Percentiles rank a stretch among this genome's conserved stretches.
These are phyloP conservation scores for Blastocystis sp. DNA, from an alignment of 352 stramenopile genomes.

Conservation along the genomic window DNA sequence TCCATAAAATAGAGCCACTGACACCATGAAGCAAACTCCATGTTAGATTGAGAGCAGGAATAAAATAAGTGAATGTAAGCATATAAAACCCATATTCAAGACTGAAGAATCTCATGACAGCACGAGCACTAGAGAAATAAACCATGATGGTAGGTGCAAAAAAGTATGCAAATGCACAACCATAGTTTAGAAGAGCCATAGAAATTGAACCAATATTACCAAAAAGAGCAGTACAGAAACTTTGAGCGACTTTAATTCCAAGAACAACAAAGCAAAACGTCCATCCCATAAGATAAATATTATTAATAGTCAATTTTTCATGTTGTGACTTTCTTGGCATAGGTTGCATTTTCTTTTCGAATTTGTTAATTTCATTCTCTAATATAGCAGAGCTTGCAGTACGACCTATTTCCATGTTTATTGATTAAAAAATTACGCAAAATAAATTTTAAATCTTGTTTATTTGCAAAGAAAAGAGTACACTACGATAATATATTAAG, in stretches of 20 bases:
- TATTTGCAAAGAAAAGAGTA: too few relatives aligned
- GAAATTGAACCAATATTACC: conserved; percentile 31
- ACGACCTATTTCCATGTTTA: too few relatives aligned
- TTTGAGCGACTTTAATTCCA: conserved; percentile 30
- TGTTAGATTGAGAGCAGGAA: conserved; percentile 13
- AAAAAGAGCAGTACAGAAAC: conserved; percentile 29
- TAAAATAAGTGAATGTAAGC: conserved; percentile 33
- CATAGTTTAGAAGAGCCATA: conserved; percentile 24
- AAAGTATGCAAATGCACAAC: conserved; percentile 33
- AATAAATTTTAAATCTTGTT: too few relatives aligned
- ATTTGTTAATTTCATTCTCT: too few relatives aligned
- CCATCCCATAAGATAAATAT: too few relatives aligned
- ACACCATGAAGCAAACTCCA: conserved; percentile 37
- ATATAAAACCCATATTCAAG: conserved; percentile 36
- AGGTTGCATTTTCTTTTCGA: too few relatives aligned
- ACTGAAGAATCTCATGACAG: conserved; percentile 13
- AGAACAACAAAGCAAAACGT: too few relatives aligned
- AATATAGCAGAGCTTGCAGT: too few relatives aligned
- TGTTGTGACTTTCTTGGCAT: too few relatives aligned
- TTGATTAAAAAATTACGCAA: too few relatives aligned
- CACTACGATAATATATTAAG: too few relatives aligned
- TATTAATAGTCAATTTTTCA: too few relatives aligned
- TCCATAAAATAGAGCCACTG: conserved; percentile 21
- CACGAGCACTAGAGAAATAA: conserved; percentile 16
- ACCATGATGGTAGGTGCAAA: conserved; percentile 31